Evolutionary conservation across 2,329 filamentous ascomycete species (phyloP), one percentile per base, ranked within the genome.

Genomic region (Ophiostoma montium): DNA sequence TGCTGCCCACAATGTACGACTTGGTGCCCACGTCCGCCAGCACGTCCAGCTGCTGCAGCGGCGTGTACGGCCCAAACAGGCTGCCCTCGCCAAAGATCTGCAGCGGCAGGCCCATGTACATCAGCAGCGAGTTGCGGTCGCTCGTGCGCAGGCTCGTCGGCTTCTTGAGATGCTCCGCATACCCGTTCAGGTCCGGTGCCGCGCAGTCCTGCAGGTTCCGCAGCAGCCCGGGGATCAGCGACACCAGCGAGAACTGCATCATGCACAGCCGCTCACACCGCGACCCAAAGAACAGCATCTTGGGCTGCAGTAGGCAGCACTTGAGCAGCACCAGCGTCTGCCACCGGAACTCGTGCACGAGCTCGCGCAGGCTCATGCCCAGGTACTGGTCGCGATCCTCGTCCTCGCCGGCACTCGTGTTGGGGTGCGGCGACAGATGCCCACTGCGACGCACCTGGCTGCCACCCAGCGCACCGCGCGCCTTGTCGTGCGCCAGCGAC

Each of bases 211-310:
- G 82, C n/a, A 98, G 75, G 59, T 84, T 87, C 59, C 86, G 80
- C 60, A 96, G 81, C 50, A 98, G 77, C 52, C 89, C 88, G 43
- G 92, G 92, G 68, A 98, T 94, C 60, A 98, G 72, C 48, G 90
- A 95, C 57, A 98, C 83, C 42, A 98, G 76, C 39, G 90, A 92
- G 68, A 96, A 98, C 65, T 98, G 92, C 67, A 95, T 89, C 85
- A 96, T 94, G 75, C 92, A 98, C 57, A 98, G 70, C 55, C 85
- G 78, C 65, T 98, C 92, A 65, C 92, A 96, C 58, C 88, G 81
- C n/a, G 90, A 88, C 54, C 92, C 89, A 60, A 96, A 98, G 69
- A 98, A 96, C 48, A 98, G 80, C 84, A 96, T 96, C 89, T 96
- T 98, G 48, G 88, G 90, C 64, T 98, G 90, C 54, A 98, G 71